A percentile compares a stretch with the other conserved stretches of the same genome.
phyloP scores from a whole-genome alignment of 768 basidiomycete genomes.

The Kwoniella mangroviensis region DNA sequence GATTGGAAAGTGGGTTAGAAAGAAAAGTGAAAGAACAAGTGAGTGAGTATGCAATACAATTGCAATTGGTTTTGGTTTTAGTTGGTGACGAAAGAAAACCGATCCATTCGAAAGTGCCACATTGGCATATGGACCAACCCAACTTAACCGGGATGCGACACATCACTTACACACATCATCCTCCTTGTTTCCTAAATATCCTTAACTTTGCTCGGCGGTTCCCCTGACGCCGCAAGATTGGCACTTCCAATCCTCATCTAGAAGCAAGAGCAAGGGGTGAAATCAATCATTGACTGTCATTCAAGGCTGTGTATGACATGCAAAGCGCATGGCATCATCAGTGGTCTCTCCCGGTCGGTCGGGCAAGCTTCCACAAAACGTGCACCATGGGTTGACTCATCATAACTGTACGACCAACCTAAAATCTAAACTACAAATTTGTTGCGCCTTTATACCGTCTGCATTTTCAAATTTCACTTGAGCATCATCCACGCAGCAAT shows the following conservation, averaged over 20 bases:
- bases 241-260: slow-evolving; percentile 2
- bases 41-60: not conserved
- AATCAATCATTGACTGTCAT: not conserved
- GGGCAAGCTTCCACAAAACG: not conserved
- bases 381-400: not conserved
- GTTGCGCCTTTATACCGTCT: not conserved
- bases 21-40: not conserved
- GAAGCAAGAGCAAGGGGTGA: not conserved
- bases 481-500: no score
- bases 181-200: not conserved
- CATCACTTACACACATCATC: slow-evolving; percentile 2
- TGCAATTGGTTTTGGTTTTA: not conserved
- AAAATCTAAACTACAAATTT: not conserved
- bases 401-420: not conserved
- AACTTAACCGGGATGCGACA: slow-evolving; percentile 10
- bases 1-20: not conserved
- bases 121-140: not conserved
- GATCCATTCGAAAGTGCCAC: slow-evolving; percentile 26
- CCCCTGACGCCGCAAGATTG: slow-evolving; percentile 25
- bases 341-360: not conserved
- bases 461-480: not conserved
- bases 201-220: not conserved
- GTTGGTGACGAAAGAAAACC: not conserved
- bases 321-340: no score
- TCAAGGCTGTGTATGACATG: not conserved